A percentile compares a stretch with the other conserved stretches of the same genome.
Evolutionary conservation across 2,329 filamentous ascomycete genomes (phyloP).

Genomic region (Cercospora sp.): DNA sequence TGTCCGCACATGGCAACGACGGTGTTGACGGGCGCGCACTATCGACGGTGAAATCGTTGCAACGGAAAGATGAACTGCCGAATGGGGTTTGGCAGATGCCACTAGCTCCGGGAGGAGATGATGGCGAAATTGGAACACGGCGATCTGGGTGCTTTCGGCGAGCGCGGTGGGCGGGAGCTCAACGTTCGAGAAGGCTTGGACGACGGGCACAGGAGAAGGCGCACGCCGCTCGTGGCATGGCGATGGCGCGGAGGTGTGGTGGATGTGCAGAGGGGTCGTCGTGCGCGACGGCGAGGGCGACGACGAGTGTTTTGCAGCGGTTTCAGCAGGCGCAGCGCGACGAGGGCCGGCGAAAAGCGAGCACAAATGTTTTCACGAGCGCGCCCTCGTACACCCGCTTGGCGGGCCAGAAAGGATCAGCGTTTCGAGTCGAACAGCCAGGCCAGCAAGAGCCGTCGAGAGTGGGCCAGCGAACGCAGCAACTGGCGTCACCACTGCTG

Average conservation of each 20-base stretch:
- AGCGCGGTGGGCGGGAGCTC: neutral
- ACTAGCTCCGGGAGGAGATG: conserved; percentile 6
- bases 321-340: neutral
- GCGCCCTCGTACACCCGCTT: neutral
- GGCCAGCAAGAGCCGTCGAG: neutral
- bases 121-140: conserved; percentile 9
- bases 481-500: conserved; percentile 5
- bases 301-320: neutral
- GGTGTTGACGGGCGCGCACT: neutral
- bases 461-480: neutral
- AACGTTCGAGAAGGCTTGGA: neutral
- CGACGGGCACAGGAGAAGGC: neutral
- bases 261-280: neutral
- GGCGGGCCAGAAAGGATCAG: neutral
- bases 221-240: neutral
- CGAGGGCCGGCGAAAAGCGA: neutral
- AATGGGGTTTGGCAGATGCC: neutral
- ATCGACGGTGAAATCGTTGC: neutral
- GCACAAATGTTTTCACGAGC: neutral
- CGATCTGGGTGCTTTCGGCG: conserved; percentile 1
- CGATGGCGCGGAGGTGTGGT: neutral
- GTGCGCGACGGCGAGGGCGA: neutral
- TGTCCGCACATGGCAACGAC: neutral
- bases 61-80: conserved; percentile 11
- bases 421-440: conserved; percentile 9